A percentile compares a stretch with the other conserved stretches of the same genome.
These are phyloP conservation scores for Zhuliangozyma blackwelliae DNA, from an alignment of 1,139 yeast genomes.

Conservation along the genomic window DNA sequence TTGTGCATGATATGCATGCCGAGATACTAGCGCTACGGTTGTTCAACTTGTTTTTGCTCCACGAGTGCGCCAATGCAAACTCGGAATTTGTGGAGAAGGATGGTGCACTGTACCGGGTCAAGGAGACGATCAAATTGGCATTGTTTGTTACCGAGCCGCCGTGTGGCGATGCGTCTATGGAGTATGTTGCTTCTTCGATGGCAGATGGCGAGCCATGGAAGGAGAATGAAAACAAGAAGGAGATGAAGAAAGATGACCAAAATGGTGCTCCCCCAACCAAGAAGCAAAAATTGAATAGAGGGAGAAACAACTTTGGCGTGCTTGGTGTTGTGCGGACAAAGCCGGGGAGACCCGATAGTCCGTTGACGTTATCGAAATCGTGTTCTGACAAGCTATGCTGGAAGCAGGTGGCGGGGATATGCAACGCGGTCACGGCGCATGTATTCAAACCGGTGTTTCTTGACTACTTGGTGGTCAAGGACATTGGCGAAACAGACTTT, in stretches of 20 bases:
- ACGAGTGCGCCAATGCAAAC: conserved; percentile 16
- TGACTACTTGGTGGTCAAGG: conserved; percentile 46
- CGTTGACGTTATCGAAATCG: conserved; percentile 67
- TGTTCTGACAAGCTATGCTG: conserved; percentile 81
- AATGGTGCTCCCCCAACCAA: background rate
- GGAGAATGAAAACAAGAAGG: conserved; percentile 11
- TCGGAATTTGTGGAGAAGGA: conserved; percentile 3
- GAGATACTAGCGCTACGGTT: conserved; percentile 71
- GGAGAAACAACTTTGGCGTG: conserved; percentile 56
- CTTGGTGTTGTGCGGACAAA: conserved; percentile 78
- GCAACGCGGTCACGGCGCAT: conserved; percentile 45
- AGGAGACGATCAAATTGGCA: conserved; percentile 39
- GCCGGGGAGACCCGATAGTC: conserved; percentile 83
- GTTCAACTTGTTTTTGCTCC: conserved; percentile 48
- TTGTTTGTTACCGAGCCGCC: conserved; percentile 79
- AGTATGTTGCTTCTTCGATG: conserved; percentile 12
- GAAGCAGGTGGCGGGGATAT: conserved; percentile 59
- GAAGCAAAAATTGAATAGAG: conserved; percentile 33
- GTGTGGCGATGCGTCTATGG: conserved; percentile 87
- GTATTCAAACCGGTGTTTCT: conserved; percentile 42
- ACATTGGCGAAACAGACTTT: conserved; percentile 32
- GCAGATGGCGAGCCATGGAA: conserved; percentile 21
- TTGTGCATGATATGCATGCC: conserved; percentile 87
- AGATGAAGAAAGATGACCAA: conserved; percentile 7
- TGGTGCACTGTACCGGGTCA: conserved; percentile 20